A percentile compares a stretch with the other conserved stretches of the same genome.
These are phyloP conservation scores for Botryotinia convoluta DNA, from an alignment of 2,329 filamentous ascomycete genomes.

Conservation along the genomic window DNA sequence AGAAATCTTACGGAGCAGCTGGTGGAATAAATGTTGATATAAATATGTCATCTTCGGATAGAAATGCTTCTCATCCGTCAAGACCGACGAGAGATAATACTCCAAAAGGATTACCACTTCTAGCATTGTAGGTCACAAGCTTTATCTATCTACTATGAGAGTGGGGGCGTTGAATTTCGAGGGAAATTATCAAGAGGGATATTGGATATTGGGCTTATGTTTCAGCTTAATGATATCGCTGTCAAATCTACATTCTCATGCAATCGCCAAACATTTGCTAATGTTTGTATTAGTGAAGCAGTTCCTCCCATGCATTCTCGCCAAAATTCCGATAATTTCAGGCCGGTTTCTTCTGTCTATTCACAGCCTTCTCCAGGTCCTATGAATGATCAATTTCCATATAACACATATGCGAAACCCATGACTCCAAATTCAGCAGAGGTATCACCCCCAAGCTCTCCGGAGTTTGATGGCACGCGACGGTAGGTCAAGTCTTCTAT, in stretches of 20 bases:
- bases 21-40: conserved; percentile 36
- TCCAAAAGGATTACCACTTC: conserved; percentile 25
- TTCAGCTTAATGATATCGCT: conserved; percentile 24
- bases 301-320: conserved; percentile 30
- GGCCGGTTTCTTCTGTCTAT: conserved; percentile 60
- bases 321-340: conserved; percentile 36
- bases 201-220: conserved; percentile 20
- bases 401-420: conserved; percentile 31
- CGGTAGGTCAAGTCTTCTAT: conserved; percentile 32
- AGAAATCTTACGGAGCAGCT: conserved; percentile 42
- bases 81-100: conserved; percentile 32
- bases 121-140: conserved; percentile 30
- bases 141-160: not conserved
- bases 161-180: not conserved
- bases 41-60: conserved; percentile 26
- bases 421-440: conserved; percentile 36
- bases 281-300: conserved; percentile 26
- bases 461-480: conserved; percentile 31
- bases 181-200: not conserved
- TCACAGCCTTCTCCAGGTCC: conserved; percentile 51
- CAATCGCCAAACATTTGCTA: conserved; percentile 23
- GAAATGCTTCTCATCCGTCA: conserved; percentile 27
- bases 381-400: conserved; percentile 27
- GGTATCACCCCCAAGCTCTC: conserved; percentile 48
- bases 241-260: conserved; percentile 23